Percentiles rank a stretch among this genome's conserved stretches.
phyloP scores from a whole-genome alignment of 805 yeast genomes.

The Wickerhamiella spandovensis region DNA sequence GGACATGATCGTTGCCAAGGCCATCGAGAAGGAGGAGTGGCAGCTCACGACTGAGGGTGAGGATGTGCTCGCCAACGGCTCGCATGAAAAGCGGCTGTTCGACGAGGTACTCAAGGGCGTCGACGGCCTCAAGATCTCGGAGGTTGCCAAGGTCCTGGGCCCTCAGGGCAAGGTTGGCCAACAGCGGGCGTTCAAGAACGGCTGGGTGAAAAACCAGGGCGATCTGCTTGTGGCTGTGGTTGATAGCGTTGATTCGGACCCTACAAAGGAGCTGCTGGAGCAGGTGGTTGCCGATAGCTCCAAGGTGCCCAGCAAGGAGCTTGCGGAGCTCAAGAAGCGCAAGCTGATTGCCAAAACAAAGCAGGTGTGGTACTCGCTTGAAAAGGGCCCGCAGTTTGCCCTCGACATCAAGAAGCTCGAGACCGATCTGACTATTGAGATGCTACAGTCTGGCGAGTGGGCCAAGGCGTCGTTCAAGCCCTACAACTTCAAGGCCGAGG shows the following conservation, averaged over 20 bases:
- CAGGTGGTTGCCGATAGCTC: constrained; percentile 43
- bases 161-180: constrained; percentile 84
- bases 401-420: constrained; percentile 67
- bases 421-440: constrained; percentile 89
- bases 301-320: constrained; percentile 49
- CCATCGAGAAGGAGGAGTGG: constrained; percentile 67
- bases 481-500: constrained; percentile 92
- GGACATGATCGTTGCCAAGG: constrained; percentile 59
- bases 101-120: constrained; percentile 58
- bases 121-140: constrained; percentile 72
- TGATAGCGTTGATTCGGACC: constrained; percentile 47
- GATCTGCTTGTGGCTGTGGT: constrained; percentile 52
- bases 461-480: constrained; percentile 76
- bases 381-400: constrained; percentile 76
- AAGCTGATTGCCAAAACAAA: constrained; percentile 65
- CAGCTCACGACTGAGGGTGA: constrained; percentile 67
- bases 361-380: constrained; percentile 57
- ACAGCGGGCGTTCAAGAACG: constrained; percentile 93
- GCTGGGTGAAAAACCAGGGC: constrained; percentile 87
- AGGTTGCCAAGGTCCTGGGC: constrained; percentile 53
- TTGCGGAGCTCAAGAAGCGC: constrained; percentile 85
- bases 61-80: constrained; percentile 66
- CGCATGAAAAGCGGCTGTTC: constrained; percentile 77
- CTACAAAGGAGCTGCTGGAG: constrained; percentile 47
- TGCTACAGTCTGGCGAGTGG: constrained; percentile 78